Base-by-base conservation (phyloP, 2,329 filamentous ascomycete genomes). In the Cadophora gregata region DNA sequence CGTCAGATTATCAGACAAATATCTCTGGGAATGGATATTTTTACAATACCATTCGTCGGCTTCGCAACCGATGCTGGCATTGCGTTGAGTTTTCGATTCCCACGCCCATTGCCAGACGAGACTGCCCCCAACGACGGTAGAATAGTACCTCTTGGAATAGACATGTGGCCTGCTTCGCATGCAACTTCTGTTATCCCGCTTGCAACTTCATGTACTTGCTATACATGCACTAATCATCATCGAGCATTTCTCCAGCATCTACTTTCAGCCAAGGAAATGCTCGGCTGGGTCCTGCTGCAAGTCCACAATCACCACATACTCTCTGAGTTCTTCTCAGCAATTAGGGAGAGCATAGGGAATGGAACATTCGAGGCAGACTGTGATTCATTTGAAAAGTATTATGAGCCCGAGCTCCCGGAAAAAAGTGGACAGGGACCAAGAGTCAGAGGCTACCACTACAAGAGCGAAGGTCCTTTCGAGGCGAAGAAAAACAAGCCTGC, bases 241-340 rank as follows among this genome's bases (percentile, higher is more conserved):
- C 84, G 90, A 59, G 95, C 96, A 0, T 99, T 92, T 78, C 76
- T 99, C 42, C 90, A 93, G 71, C 96, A 99, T 78, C 84, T 98
- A 0, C 86, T 99, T 6, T 85, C 88, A 56, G 93, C 96, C 0
- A 96, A 94, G 76, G 96, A 99, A 79, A 98, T 99, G 96, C 87
- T 97, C 4, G 95, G 91, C 27, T 99, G 96, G 96, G 92, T 90
- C 0, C 84, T 99, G 8, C 83, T 99, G 8, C 95, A 98, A 78
- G 85, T 97, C 3, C 96, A 99, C 80, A 99, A 99, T 77, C 89
- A 96, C 77, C 84, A 89, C 68, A 80, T 91, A 8, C 79, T 97
- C 62, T 84, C 86, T 55, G 74, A 80, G 0, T 97, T 98, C 81
- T 97, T 98, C 78, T 78, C 81, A 0, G 85, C 83, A 0, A 82